Evolutionary conservation across 2,329 filamentous ascomycete genomes (phyloP).

Genomic region (Xylaria polymorpha): DNA sequence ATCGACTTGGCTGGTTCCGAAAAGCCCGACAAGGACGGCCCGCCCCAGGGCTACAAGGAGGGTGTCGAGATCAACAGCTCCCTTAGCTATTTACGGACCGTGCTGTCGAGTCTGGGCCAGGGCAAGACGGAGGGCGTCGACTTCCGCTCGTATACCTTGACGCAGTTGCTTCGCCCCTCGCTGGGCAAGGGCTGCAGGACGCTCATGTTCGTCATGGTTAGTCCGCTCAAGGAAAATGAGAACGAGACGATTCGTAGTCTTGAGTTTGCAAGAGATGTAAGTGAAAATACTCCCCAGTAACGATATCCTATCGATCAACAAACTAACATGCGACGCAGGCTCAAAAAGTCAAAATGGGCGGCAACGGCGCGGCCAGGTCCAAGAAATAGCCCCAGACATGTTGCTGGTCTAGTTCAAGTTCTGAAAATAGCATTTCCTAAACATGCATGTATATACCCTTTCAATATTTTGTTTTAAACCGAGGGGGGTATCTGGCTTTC

Average conservation of each 20-base stretch:
- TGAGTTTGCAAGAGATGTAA: constrained; percentile 93
- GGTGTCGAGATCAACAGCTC: constrained; percentile 98
- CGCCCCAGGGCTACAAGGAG: constrained; percentile 88
- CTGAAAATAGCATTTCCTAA: constrained; percentile 12
- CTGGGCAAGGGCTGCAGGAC: constrained; percentile 96
- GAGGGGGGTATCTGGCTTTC: neutral
- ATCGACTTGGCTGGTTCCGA: constrained; percentile 96
- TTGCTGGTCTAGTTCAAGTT: neutral
- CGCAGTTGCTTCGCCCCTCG: constrained; percentile 93
- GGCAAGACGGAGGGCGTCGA: constrained; percentile 84
- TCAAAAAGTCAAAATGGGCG: constrained; percentile 50
- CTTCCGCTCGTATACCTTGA: constrained; percentile 96
- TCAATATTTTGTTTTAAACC: constrained; percentile 9
- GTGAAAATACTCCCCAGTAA: constrained; percentile 36
- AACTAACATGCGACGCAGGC: constrained; percentile 39
- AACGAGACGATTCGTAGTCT: constrained; percentile 94
- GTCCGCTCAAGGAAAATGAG: constrained; percentile 88
- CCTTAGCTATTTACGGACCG: constrained; percentile 89
- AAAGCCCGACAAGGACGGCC: constrained; percentile 76
- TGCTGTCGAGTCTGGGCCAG: constrained; percentile 90
- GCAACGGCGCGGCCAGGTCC: constrained; percentile 39
- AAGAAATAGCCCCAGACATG: constrained; percentile 37
- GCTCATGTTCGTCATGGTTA: constrained; percentile 99
- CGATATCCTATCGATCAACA: neutral
- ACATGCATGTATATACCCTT: constrained; percentile 32